Evolutionary conservation across 2,329 filamentous ascomycete species (phyloP).

Genomic region (Aspergillus ochraceus): DNA sequence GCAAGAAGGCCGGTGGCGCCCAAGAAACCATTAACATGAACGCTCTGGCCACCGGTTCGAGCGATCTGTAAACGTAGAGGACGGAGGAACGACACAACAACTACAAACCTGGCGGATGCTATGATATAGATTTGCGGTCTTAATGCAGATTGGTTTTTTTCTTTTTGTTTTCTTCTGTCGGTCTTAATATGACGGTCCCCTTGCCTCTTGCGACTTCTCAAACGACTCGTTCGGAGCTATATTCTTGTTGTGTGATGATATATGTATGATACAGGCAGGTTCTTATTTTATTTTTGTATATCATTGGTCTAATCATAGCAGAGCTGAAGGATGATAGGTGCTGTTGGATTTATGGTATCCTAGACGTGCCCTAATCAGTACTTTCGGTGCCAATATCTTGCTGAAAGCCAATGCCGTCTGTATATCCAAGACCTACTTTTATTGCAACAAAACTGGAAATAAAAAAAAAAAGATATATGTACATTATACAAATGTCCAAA

Average conservation of each 20-base stretch:
- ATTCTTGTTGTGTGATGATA: neutral
- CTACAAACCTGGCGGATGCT: neutral
- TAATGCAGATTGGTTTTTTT: neutral
- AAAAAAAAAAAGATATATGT: conserved; percentile 16
- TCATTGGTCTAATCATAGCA: neutral
- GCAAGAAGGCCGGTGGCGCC: conserved; percentile 47
- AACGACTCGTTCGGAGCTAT: neutral
- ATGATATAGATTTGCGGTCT: neutral
- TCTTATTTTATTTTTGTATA: neutral
- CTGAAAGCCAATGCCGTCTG: neutral
- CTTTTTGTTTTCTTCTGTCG: neutral
- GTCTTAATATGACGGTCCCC: neutral
- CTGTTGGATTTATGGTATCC: neutral
- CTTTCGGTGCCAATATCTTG: neutral
- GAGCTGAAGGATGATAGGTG: neutral
- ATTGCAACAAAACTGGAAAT: conserved; percentile 13
- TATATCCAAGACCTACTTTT: conserved; percentile 19
- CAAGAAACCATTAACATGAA: conserved; percentile 25
- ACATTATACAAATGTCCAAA: conserved; percentile 22
- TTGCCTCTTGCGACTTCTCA: neutral
- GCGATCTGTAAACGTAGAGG: conserved; percentile 3
- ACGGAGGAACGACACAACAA: neutral
- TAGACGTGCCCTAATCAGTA: neutral
- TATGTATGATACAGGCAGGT: neutral
- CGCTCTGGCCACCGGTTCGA: conserved; percentile 13